Conservation (phyloP, 129 eudicot genomes). For the Calendula officinalis region DNA sequence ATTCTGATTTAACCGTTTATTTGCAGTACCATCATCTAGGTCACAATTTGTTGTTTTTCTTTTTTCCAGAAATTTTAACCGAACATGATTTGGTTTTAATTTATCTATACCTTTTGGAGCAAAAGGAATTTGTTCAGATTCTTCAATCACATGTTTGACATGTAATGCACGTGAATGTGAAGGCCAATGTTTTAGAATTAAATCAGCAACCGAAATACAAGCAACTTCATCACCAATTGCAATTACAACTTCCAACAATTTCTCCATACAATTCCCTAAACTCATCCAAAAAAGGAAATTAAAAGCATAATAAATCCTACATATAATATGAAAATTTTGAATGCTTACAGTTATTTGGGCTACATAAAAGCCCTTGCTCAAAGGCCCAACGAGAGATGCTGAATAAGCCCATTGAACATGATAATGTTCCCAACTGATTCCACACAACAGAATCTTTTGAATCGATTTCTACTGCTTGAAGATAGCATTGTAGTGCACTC, state of each 20-base stretch:
- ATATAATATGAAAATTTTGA: conserved; percentile 1
- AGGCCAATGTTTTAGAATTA: conserved; percentile 91
- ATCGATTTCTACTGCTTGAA: conserved; percentile 98
- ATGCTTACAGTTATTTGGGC: conserved; percentile 92
- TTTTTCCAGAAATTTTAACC: conserved; percentile 66
- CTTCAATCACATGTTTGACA: conserved; percentile 76
- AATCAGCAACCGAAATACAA: conserved; percentile 80
- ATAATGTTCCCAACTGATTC: conserved; percentile 92
- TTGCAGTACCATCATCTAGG: conserved; percentile 27
- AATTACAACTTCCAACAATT: conserved; percentile 90
- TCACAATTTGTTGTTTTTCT: conserved; percentile 53
- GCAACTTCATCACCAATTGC: conserved; percentile 98
- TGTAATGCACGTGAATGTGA: conserved; percentile 92
- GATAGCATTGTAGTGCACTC: conserved; percentile 81
- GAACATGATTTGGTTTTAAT: conserved; percentile 78
- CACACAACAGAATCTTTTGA: conserved; percentile 91
- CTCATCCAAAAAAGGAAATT: conserved; percentile 17
- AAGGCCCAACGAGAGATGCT: conserved; percentile 99
- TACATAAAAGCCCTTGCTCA: conserved; percentile 92
- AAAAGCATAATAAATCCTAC: conserved; percentile 8
- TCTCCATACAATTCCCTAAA: conserved; percentile 99
- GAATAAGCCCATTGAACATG: conserved; percentile 90
- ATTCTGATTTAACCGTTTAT: conserved; percentile 59
- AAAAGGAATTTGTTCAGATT: conserved; percentile 70
- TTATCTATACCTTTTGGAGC: conserved; percentile 96